phyloP scores from a whole-genome alignment of 306 rosid species.

The Acacia confusa region DNA sequence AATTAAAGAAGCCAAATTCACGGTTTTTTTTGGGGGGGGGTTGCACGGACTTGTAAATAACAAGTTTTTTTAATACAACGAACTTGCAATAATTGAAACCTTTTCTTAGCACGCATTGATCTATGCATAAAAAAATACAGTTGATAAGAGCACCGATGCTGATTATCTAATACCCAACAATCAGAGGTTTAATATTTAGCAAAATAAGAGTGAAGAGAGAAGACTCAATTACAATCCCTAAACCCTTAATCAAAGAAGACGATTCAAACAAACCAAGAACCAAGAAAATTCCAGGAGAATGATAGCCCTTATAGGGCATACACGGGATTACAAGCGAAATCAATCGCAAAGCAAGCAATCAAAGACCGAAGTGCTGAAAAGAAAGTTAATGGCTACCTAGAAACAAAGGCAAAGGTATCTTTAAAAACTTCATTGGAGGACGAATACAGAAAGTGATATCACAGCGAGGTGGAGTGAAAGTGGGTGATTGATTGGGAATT shows the following conservation, averaged over 20 bases:
- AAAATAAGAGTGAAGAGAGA: background rate
- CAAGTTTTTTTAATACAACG: background rate
- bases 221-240: background rate
- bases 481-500: slow-evolving; percentile 31
- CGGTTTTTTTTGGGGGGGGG: no score
- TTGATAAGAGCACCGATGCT: background rate
- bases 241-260: slow-evolving; percentile 21
- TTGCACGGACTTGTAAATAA: background rate
- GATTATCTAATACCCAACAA: background rate
- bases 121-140: background rate
- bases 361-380: background rate
- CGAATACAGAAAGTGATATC: background rate
- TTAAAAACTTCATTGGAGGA: background rate
- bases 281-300: background rate
- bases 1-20: background rate
- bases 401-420: background rate
- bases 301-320: background rate
- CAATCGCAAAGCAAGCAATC: background rate
- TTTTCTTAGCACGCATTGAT: background rate
- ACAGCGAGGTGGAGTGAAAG: background rate
- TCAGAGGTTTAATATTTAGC: background rate
- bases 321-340: background rate
- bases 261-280: background rate
- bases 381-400: slow-evolving; percentile 10
- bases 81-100: background rate